Evolutionary conservation across 2,329 filamentous ascomycete species (phyloP).

Genomic region (Alternaria longipes): DNA sequence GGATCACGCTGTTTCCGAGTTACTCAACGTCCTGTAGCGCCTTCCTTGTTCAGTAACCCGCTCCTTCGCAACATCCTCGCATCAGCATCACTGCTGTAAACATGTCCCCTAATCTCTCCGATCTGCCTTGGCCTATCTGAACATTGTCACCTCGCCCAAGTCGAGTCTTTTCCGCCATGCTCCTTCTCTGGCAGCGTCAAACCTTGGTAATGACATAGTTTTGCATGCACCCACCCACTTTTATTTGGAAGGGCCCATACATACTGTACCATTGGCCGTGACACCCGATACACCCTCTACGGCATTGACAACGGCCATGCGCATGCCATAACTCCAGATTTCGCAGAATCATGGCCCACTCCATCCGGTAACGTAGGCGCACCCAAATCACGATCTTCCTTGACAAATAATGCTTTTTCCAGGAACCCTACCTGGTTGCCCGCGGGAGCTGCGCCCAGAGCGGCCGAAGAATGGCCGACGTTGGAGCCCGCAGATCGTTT

Average conservation of each 20-base stretch:
- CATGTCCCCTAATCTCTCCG: conserved; percentile 3
- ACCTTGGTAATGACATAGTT: conserved; percentile 21
- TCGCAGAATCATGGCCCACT: conserved; percentile 1
- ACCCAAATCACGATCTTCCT: conserved; percentile 18
- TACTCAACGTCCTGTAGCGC: conserved; percentile 14
- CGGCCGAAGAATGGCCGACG: conserved; percentile 44
- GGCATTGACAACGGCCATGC: conserved; percentile 1
- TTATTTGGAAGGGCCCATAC: conserved; percentile 6
- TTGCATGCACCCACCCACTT: conserved; percentile 18
- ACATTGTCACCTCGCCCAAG: not conserved
- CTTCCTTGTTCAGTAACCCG: conserved; percentile 25
- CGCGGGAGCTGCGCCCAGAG: conserved; percentile 25
- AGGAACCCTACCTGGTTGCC: conserved; percentile 12
- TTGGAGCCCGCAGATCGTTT: conserved; percentile 31
- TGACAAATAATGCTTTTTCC: conserved; percentile 27
- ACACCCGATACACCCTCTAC: conserved; percentile 10
- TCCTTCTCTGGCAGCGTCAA: not conserved
- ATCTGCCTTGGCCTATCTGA: not conserved
- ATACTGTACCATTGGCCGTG: conserved; percentile 9
- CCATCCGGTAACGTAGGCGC: conserved; percentile 2
- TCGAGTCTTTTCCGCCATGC: not conserved
- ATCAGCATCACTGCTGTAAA: conserved; percentile 1
- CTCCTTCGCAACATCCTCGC: conserved; percentile 2
- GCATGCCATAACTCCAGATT: conserved; percentile 4
- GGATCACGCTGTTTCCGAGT: conserved; percentile 19